A percentile compares a stretch with the other conserved stretches of the same genome.
phyloP scores from a whole-genome alignment of 2,329 filamentous ascomycete genomes.

The Ambrosiella cleistominuta region DNA sequence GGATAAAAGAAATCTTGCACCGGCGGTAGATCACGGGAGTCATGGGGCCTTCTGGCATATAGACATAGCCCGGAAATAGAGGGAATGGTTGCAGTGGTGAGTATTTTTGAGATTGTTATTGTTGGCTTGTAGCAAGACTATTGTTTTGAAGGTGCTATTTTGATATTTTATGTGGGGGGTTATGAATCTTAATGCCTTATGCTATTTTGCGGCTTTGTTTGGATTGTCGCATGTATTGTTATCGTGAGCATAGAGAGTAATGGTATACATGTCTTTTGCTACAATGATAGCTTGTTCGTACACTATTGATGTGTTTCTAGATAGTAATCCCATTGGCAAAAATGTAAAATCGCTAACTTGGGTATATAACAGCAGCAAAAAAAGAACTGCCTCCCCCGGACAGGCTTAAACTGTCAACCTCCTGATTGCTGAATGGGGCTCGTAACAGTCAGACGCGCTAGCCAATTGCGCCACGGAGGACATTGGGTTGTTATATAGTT shows the following conservation, averaged over 20 bases:
- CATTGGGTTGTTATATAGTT: background rate
- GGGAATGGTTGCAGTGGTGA: background rate
- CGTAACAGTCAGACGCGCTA: conserved; percentile 42
- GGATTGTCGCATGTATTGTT: background rate
- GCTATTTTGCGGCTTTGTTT: background rate
- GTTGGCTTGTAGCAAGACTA: background rate
- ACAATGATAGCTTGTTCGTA: no score
- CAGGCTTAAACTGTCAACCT: conserved; percentile 1
- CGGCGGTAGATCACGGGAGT: background rate
- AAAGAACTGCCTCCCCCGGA: background rate
- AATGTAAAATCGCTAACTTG: no score
- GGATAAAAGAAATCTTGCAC: no score
- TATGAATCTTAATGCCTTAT: background rate
- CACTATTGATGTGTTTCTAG: no score
- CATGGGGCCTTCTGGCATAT: background rate
- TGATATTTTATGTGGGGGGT: background rate
- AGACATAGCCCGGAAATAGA: background rate
- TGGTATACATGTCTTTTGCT: no score
- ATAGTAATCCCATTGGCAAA: no score
- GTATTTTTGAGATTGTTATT: background rate
- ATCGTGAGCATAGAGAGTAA: no score
- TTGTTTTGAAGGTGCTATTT: background rate
- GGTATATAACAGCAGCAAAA: background rate
- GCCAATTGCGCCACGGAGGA: conserved; percentile 31
- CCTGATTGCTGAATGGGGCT: background rate